Conservation (phyloP, 139 green algal genomes). For the Chlorella sp. region DNA sequence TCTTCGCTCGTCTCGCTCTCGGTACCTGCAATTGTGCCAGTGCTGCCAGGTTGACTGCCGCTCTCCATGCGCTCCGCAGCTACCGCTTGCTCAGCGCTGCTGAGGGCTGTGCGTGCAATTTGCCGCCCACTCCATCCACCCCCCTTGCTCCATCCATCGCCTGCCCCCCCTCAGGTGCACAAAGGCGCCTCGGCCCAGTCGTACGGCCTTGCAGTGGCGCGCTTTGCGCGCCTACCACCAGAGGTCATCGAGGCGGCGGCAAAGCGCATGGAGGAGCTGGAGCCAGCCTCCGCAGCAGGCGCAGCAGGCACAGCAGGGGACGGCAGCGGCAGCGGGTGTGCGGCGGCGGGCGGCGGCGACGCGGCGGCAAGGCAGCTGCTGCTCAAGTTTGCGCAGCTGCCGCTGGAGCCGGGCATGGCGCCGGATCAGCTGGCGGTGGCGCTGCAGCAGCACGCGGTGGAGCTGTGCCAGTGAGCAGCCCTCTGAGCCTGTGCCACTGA, state of each 20-base stretch:
- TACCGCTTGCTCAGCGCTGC: too few species aligned
- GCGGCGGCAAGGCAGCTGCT: constrained; percentile 48
- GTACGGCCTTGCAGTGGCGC: constrained; percentile 96
- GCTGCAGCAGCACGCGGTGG: constrained; percentile 30
- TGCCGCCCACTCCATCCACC: too few species aligned
- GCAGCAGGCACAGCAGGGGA: neutral
- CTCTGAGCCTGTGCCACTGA: too few species aligned
- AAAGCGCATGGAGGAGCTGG: constrained; percentile 81
- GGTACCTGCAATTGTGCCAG: too few species aligned
- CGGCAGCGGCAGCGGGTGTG: constrained; percentile 18
- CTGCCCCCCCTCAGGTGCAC: constrained; percentile 42
- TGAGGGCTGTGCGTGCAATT: too few species aligned
- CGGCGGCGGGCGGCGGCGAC: neutral
- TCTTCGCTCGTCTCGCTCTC: too few species aligned
- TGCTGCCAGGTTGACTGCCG: too few species aligned
- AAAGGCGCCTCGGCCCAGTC: constrained; percentile 91
- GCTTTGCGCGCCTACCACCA: constrained; percentile 90
- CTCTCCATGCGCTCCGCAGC: too few species aligned
- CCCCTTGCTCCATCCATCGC: neutral
- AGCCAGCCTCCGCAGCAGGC: neutral
- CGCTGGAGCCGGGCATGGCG: constrained; percentile 52
- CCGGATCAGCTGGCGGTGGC: constrained; percentile 51
- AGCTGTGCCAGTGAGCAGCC: too few species aligned
- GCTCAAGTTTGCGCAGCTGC: constrained; percentile 71
- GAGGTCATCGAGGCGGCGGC: constrained; percentile 81